phyloP scores from a whole-genome alignment of 805 yeast species.

The Alloascoidea africana region DNA sequence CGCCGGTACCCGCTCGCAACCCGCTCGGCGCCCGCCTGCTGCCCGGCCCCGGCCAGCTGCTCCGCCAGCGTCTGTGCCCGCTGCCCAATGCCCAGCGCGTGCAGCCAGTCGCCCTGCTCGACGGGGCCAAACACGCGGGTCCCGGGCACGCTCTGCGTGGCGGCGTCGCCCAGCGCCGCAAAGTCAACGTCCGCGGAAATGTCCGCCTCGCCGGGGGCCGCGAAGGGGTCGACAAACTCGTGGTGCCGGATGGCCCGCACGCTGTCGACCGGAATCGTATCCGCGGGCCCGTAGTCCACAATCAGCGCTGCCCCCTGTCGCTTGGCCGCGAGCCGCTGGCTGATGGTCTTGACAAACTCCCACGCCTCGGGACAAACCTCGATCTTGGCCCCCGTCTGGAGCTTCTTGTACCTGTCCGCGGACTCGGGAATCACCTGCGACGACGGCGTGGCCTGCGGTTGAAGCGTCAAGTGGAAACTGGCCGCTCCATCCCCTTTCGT shows the following conservation, averaged over 20 bases:
- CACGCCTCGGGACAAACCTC: constrained; percentile 70
- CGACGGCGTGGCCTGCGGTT: constrained; percentile 47
- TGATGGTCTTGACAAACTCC: constrained; percentile 37
- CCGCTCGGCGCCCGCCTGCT: too few relatives aligned
- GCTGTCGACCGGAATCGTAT: constrained; percentile 51
- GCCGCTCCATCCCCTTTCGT: constrained; percentile 6
- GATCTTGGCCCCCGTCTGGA: constrained; percentile 41
- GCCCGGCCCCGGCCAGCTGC: constrained; percentile 24
- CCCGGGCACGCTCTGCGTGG: constrained; percentile 12
- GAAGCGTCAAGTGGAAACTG: constrained; percentile 37
- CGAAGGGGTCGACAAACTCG: constrained; percentile 59
- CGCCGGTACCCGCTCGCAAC: too few relatives aligned
- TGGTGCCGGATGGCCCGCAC: constrained; percentile 64
- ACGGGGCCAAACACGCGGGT: constrained; percentile 37
- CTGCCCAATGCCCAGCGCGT: constrained; percentile 59
- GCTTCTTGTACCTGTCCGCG: constrained; percentile 31
- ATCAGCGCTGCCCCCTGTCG: constrained; percentile 50
- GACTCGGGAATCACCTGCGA: constrained; percentile 36
- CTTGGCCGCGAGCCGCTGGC: constrained; percentile 22
- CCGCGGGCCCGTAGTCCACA: constrained; percentile 62
- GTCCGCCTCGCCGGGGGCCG: constrained; percentile 68
- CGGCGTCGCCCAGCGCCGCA: constrained; percentile 31
- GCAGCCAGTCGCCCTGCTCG: constrained; percentile 71
- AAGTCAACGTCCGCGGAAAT: constrained; percentile 78
- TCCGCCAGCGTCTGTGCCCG: constrained; percentile 34